These are phyloP conservation scores for Paramyrothecium sp. DNA, from an alignment of 2,329 filamentous ascomycete species.

Conservation along the genomic window DNA sequence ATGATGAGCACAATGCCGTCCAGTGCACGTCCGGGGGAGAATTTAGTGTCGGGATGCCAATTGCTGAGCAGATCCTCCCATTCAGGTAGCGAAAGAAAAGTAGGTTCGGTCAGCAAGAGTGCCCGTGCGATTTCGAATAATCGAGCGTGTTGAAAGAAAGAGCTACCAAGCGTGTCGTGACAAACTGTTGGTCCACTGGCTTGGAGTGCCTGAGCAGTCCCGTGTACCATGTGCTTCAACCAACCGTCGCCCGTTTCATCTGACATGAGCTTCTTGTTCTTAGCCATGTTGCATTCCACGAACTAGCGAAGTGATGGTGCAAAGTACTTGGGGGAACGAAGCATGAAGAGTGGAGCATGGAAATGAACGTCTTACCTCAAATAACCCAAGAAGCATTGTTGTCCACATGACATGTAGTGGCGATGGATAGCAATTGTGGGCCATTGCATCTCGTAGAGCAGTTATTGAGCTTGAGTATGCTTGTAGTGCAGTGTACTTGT, in stretches of 20 bases:
- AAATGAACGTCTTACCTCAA: slow-evolving; percentile 22
- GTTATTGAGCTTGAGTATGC: slow-evolving; percentile 24
- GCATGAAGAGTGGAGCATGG: accelerated
- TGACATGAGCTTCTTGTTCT: slow-evolving; percentile 23
- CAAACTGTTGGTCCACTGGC: slow-evolving; percentile 24
- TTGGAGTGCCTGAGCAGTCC: slow-evolving; percentile 27
- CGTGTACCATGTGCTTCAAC: slow-evolving; percentile 32
- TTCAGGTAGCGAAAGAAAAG: slow-evolving; percentile 18
- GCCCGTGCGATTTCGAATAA: slow-evolving; percentile 30
- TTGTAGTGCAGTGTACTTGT: slow-evolving; percentile 11
- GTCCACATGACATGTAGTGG: slow-evolving; percentile 26
- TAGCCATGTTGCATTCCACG: no score
- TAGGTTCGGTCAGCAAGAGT: slow-evolving; percentile 26
- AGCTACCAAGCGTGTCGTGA: slow-evolving; percentile 13
- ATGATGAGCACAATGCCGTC: slow-evolving; percentile 27
- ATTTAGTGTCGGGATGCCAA: not conserved
- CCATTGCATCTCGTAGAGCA: slow-evolving; percentile 17
- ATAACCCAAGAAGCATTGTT: slow-evolving; percentile 29
- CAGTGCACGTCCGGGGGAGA: slow-evolving; percentile 3
- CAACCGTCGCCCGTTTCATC: slow-evolving; percentile 28
- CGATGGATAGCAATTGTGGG: not conserved
- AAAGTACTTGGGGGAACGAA: not conserved
- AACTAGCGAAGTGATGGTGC: not conserved
- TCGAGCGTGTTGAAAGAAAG: slow-evolving; percentile 27
- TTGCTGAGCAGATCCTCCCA: slow-evolving; percentile 15